Evolutionary conservation across 495 filamentous ascomycete species (phyloP), one percentile per base, ranked within the genome.

Genomic region (Rostrohypoxylon terebratum): DNA sequence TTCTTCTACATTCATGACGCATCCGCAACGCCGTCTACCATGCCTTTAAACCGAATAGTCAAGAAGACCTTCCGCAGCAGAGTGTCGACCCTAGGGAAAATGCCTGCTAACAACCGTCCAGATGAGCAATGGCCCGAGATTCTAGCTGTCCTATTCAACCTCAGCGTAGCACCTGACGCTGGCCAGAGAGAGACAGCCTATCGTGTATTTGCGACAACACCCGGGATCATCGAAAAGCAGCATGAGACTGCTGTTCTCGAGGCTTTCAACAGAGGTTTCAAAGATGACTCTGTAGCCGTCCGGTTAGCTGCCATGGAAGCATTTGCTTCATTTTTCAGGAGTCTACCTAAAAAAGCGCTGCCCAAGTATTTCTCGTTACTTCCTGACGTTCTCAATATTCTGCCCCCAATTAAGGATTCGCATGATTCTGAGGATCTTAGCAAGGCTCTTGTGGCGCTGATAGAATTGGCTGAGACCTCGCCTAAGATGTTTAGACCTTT

Each of bases 401-500:
- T 99, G 4, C 93, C 94, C 8, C 95, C 96, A 0, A 89, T 99
- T 75, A 98, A 97, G 79, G 93, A 97, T 59, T 86, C 91, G 0
- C 87, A 90, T 50, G 94, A 98, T 75, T 93, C 92, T 6, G 94
- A 98, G 0, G 90, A 95, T 65, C 88, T 99, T 1, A 93, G 92
- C 51, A 93, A 93, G 71, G 94, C 94, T 13, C 88, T 99, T 21
- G 82, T 97, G 21, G 90, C 96, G 20, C 83, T 98, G 20, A 98
- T 98, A 69, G 96, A 98, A 62, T 86, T 99, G 64, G 94, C 95
- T 23, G 96, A 98, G 78, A 86, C 90, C 20, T 91, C 91, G 10
- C 94, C 95, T 4, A 93, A 93, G 79, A 99, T 99, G 96, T 99
- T 99, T 85, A 96, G 95, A 81, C 85, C 84, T 16, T 81, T 96